A percentile compares a stretch with the other conserved stretches of the same genome.
Conservation (phyloP, 116 monocot species). For the Papilionanthe hybrid region DNA sequence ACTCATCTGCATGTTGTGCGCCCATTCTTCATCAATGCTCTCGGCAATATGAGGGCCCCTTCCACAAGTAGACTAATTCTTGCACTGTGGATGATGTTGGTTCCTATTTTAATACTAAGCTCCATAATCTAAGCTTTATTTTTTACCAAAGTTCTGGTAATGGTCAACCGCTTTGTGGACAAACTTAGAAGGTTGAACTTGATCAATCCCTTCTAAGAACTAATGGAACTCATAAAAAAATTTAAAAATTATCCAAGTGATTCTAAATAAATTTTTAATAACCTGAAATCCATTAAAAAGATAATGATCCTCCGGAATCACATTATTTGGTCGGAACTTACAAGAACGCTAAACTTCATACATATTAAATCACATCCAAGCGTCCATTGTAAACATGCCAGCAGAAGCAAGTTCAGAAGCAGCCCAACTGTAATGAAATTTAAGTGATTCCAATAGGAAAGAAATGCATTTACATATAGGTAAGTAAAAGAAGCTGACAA, state of each 20-base stretch:
- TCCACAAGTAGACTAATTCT: background rate
- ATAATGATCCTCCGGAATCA: no score
- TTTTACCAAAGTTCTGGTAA: background rate
- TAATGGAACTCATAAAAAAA: background rate
- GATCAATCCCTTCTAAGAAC: background rate
- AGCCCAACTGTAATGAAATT: no score
- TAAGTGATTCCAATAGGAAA: no score
- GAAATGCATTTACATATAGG: background rate
- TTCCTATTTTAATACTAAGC: background rate
- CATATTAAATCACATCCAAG: no score
- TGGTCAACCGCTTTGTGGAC: background rate
- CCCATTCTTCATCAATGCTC: no score
- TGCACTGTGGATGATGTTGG: background rate
- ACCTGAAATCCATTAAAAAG: background rate
- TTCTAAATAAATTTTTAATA: background rate
- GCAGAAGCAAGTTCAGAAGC: no score
- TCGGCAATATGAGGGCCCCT: no score
- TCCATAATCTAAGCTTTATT: background rate
- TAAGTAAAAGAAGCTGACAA: background rate
- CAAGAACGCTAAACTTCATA: background rate
- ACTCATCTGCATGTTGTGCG: no score
- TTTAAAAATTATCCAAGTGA: background rate
- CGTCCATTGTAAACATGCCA: no score
- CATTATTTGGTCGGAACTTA: background rate
- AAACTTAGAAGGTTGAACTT: background rate